Evolutionary conservation across 2,329 filamentous ascomycete species (phyloP).

Genomic region (Phyllosticta citrichinensis): DNA sequence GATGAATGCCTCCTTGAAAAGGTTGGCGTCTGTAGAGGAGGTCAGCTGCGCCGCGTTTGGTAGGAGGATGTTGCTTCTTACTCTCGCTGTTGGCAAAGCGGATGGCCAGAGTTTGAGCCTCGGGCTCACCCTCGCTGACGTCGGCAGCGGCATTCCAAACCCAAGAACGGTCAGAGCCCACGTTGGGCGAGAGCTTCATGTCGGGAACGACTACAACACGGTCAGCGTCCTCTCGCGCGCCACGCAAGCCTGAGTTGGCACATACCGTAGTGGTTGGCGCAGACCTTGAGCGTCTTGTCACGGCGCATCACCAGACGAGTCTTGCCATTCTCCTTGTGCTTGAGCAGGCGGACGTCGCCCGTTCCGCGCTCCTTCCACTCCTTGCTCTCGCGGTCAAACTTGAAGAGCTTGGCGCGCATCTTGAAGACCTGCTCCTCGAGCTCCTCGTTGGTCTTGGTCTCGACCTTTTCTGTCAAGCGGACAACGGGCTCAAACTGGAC

Average conservation of each 20-base stretch:
- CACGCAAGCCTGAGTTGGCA: conserved; percentile 13
- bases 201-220: conserved; percentile 69
- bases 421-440: conserved; percentile 96
- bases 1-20: conserved; percentile 95
- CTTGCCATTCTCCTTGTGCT: conserved; percentile 98
- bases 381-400: conserved; percentile 80
- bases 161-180: conserved; percentile 96
- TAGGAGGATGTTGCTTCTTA: conserved; percentile 41
- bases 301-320: conserved; percentile 95
- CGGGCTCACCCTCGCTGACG: conserved; percentile 94
- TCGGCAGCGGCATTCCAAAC: conserved; percentile 98
- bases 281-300: conserved; percentile 99
- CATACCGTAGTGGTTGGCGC: conserved; percentile 98
- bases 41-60: conserved; percentile 20
- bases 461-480: conserved; percentile 91
- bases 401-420: conserved; percentile 99
- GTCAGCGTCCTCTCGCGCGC: conserved; percentile 15
- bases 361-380: conserved; percentile 99
- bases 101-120: conserved; percentile 91
- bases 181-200: conserved; percentile 98
- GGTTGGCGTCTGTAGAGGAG: conserved; percentile 65
- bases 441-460: conserved; percentile 97
- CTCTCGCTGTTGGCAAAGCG: conserved; percentile 97
- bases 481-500: conserved; percentile 97
- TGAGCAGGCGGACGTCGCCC: conserved; percentile 88